Evolutionary conservation across 140 eudicot species (phyloP).

Genomic region (Stevia rebaudiana): DNA sequence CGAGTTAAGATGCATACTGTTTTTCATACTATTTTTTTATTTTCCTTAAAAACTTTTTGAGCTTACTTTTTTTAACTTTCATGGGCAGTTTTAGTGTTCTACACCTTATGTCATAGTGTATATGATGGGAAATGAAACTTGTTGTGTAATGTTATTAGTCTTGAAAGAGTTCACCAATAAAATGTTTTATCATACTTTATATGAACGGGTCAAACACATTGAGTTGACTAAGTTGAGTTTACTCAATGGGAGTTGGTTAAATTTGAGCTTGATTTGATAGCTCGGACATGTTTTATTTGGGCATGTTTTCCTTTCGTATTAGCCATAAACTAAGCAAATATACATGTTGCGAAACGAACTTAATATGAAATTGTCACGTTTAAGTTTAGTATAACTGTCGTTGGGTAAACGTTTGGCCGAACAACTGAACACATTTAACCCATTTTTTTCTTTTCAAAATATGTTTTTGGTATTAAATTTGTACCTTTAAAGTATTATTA

Average conservation of each 20-base stretch:
- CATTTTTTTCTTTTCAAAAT: too few relatives aligned
- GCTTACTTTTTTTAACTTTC: constrained; percentile 13
- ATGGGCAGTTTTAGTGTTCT: constrained; percentile 16
- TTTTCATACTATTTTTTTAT: constrained; percentile 7
- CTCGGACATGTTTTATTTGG: not conserved
- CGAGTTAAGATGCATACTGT: constrained; percentile 21
- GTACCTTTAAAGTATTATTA: too few relatives aligned
- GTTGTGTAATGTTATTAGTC: not conserved
- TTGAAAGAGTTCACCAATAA: not conserved
- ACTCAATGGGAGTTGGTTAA: not conserved
- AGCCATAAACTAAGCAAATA: not conserved
- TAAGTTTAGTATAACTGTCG: too few relatives aligned
- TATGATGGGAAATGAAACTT: constrained; percentile 10
- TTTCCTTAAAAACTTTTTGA: not conserved
- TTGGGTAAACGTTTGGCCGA: too few relatives aligned
- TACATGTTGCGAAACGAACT: too few relatives aligned
- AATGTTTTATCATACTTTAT: too few relatives aligned
- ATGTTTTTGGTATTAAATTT: too few relatives aligned
- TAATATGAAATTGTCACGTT: too few relatives aligned
- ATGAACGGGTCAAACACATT: not conserved
- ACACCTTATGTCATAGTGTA: constrained; percentile 16
- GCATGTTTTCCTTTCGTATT: not conserved
- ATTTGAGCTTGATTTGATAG: not conserved
- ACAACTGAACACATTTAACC: too few relatives aligned
- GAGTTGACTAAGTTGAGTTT: not conserved